phyloP scores from a whole-genome alignment of 1,284 basidiomycete species.

The Polyporus tsugae region DNA sequence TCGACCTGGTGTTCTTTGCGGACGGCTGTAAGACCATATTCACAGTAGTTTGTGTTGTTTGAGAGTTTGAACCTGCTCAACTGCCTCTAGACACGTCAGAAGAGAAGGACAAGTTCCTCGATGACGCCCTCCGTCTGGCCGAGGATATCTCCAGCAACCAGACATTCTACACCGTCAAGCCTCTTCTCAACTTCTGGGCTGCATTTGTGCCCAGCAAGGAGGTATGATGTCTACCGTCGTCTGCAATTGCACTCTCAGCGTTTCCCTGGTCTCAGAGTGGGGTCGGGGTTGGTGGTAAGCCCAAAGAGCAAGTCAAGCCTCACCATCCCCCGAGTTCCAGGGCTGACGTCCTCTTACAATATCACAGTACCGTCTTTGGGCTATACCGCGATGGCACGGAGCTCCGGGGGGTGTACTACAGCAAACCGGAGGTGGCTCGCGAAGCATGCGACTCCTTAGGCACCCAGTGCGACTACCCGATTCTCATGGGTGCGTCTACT shows the following conservation, averaged over 20 bases:
- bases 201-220: constrained; percentile 80
- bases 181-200: constrained; percentile 85
- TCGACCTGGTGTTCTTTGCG: constrained; percentile 83
- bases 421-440: constrained; percentile 69
- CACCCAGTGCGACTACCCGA: constrained; percentile 79
- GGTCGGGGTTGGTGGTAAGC: constrained; percentile 72
- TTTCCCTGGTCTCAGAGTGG: constrained; percentile 62
- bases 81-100: constrained; percentile 58
- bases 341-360: constrained; percentile 9
- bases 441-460: constrained; percentile 74
- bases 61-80: not conserved
- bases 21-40: constrained; percentile 75
- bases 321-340: not conserved
- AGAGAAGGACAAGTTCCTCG: constrained; percentile 73
- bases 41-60: not conserved
- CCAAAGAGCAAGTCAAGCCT: constrained; percentile 62
- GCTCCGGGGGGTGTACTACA: constrained; percentile 80
- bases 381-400: constrained; percentile 84
- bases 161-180: constrained; percentile 79
- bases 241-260: constrained; percentile 10
- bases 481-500: constrained; percentile 67
- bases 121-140: constrained; percentile 73
- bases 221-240: constrained; percentile 44
- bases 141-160: constrained; percentile 77
- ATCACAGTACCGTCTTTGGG: constrained; percentile 73